These are phyloP conservation scores for Cercospora sp. DNA, from an alignment of 2,329 filamentous ascomycete species.

Conservation along the genomic window DNA sequence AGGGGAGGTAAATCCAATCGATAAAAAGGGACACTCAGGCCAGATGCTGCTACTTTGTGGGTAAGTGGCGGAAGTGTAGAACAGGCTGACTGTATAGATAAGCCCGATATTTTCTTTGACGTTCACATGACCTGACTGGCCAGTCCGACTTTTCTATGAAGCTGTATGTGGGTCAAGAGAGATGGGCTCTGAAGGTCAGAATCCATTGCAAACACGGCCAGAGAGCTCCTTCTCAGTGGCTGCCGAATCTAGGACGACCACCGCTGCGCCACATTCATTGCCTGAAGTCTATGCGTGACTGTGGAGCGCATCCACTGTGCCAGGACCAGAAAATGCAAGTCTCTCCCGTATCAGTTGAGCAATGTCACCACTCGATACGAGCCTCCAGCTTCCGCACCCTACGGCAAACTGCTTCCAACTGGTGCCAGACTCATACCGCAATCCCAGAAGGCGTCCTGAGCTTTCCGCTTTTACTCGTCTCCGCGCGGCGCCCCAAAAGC, in stretches of 20 bases:
- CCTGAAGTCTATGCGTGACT: not conserved
- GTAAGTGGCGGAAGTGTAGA: constrained; percentile 15
- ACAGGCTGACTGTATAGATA: constrained; percentile 24
- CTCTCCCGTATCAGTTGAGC: not conserved
- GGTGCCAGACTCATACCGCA: not conserved
- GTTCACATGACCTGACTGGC: not conserved
- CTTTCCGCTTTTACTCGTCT: not conserved
- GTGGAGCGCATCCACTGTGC: not conserved
- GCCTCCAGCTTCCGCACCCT: not conserved
- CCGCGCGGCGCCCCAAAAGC: not conserved
- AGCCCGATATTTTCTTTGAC: constrained; percentile 11
- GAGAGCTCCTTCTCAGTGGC: not conserved
- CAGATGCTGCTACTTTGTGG: not conserved
- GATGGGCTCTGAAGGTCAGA: not conserved
- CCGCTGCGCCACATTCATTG: not conserved
- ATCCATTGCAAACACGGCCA: not conserved
- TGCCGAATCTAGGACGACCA: not conserved
- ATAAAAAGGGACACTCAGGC: not conserved
- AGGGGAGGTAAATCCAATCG: constrained; percentile 55
- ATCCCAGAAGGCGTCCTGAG: not conserved
- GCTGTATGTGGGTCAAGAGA: not conserved
- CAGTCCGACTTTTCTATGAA: not conserved
- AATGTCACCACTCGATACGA: not conserved
- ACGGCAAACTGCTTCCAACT: not conserved
- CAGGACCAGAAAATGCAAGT: not conserved